Base-by-base conservation (phyloP, 805 yeast genomes). In the Schwanniomyces yamadae region DNA sequence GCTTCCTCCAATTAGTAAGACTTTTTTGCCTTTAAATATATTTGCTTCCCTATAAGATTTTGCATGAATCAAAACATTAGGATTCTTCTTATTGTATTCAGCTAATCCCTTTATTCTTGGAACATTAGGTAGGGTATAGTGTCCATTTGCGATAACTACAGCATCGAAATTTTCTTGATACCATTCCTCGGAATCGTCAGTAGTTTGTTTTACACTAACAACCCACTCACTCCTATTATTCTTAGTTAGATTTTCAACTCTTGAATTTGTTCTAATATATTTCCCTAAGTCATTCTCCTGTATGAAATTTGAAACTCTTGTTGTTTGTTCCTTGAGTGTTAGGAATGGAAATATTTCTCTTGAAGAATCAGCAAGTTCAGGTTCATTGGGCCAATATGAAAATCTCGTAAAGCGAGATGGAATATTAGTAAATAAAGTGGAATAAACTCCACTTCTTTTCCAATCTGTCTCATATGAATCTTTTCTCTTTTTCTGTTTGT, bases 141-240 rank as follows among this genome's bases (percentile, higher is more conserved):
- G 78, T 1, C 93, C 93, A 6, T 75, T 62, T 5, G 87, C 83
- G 7, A 82, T 55, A 3, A 78, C 75, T 5, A 84, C 75, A 6
- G 78, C 84, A 51, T 84, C 90, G 44, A 69, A 78, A 22, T 51
- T 53, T 35, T 74, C 74, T 17, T 46, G 53, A 41, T 73, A 73
- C 78, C 78, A 73, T 21, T 45, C 41, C 41, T 40, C 69, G 4
- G 18, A 31, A 3, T 23, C 37, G 2, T 34, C 31, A 5, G 39
- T 37, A 4, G 39, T 41, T 29, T 29, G 40, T 16, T 50, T 42
- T 1, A 63, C 49, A 5, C 60, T 53, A 6, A 70, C 22, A 1
- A 49, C 40, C 78, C 78, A 73, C 48, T 69, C 63, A 1, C 61
- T 64, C 9, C 37, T 31, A 8, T 33, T 39, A 17, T 52, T 48